These are phyloP conservation scores for Erythrophleum fordii DNA, from an alignment of 306 rosid species.

Conservation along the genomic window DNA sequence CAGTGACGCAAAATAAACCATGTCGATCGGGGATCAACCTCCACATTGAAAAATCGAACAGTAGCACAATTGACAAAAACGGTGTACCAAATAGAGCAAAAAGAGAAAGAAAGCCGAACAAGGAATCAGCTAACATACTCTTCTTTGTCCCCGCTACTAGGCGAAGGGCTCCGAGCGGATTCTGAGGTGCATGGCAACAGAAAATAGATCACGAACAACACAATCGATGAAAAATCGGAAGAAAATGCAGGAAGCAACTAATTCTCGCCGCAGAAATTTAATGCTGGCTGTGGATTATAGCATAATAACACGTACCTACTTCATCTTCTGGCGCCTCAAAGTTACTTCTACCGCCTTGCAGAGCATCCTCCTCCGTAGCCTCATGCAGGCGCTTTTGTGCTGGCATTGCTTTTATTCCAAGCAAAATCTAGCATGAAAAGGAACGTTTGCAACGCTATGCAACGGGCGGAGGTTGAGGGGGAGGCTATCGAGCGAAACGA, in stretches of 20 bases:
- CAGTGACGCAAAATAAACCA: constrained; percentile 31
- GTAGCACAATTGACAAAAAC: constrained; percentile 29
- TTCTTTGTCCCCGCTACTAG: constrained; percentile 47
- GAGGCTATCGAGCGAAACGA: neutral
- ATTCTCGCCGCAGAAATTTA: neutral
- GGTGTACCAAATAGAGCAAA: constrained; percentile 25
- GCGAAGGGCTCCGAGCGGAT: constrained; percentile 66
- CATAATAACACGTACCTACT: constrained; percentile 56
- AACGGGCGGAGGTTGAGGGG: neutral
- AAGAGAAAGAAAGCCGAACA: constrained; percentile 23
- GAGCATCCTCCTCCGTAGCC: constrained; percentile 45
- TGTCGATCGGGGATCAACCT: constrained; percentile 46
- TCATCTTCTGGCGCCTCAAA: constrained; percentile 44
- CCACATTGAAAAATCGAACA: constrained; percentile 46
- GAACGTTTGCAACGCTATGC: neutral
- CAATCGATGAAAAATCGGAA: constrained; percentile 31
- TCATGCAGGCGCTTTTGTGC: constrained; percentile 62
- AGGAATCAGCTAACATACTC: constrained; percentile 57
- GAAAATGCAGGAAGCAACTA: constrained; percentile 22
- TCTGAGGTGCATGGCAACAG: constrained; percentile 46
- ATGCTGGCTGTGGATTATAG: constrained; percentile 26
- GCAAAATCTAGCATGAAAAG: constrained; percentile 29
- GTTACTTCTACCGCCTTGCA: constrained; percentile 14
- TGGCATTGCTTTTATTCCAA: constrained; percentile 63
- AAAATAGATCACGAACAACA: constrained; percentile 38